Conservation (phyloP, 2,329 filamentous ascomycete genomes). For the Colletotrichum abscissum region DNA sequence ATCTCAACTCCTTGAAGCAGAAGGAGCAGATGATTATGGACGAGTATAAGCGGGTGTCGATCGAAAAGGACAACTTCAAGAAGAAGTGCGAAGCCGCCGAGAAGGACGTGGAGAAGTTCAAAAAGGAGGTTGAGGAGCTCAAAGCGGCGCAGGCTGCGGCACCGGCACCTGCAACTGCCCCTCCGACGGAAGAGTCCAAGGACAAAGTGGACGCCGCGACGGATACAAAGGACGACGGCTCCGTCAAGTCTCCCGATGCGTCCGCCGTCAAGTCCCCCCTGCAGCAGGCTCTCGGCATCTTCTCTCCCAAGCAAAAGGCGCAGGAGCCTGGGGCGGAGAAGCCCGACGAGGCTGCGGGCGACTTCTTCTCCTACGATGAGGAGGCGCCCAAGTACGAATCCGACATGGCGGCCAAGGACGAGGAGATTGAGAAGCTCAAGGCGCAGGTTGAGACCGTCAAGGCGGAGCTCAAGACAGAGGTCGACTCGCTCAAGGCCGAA, state of each 20-base stretch:
- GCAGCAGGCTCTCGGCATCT: constrained; percentile 59
- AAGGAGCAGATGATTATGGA: constrained; percentile 95
- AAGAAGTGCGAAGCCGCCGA: constrained; percentile 78
- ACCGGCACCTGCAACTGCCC: constrained; percentile 40
- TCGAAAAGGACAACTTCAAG: constrained; percentile 83
- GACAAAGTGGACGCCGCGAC: constrained; percentile 33
- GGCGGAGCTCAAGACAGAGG: constrained; percentile 74
- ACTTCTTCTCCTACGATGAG: constrained; percentile 93
- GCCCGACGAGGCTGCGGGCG: constrained; percentile 62
- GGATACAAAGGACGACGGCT: constrained; percentile 41
- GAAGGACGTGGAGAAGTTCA: constrained; percentile 70
- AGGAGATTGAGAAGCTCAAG: neutral
- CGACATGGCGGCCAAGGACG: constrained; percentile 67
- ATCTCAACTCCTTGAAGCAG: constrained; percentile 85
- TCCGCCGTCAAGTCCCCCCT: constrained; percentile 57
- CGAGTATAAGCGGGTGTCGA: constrained; percentile 87
- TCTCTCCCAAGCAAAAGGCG: constrained; percentile 59
- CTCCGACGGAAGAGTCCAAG: constrained; percentile 41
- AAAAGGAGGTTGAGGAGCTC: constrained; percentile 67
- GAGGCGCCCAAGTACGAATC: constrained; percentile 86
- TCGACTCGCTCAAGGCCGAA: constrained; percentile 76
- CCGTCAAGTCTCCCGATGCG: constrained; percentile 37
- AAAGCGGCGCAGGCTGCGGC: constrained; percentile 47
- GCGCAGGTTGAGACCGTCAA: constrained; percentile 63
- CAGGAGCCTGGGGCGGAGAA: constrained; percentile 43